Evolutionary conservation across 768 basidiomycete species (phyloP), one percentile per base, ranked within the genome.

Genomic region (Mycena galopus): DNA sequence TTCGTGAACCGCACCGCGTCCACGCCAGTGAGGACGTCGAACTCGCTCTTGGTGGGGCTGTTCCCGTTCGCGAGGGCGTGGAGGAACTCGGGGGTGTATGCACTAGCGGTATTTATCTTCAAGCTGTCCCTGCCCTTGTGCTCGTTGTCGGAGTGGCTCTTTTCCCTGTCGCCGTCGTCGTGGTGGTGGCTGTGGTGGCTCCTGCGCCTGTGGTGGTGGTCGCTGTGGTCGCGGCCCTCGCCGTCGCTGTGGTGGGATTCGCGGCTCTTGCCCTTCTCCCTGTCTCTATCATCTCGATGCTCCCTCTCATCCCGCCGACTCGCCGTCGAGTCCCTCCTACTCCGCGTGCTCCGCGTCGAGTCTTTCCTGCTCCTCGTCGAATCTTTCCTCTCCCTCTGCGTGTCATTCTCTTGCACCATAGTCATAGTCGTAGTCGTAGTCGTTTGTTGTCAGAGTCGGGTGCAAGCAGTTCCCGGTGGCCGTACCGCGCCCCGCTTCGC

Each of bases 81-180:
- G 42, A 67, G 44, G 47, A 67, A 60, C 19, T 67, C 66, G 66
- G 66, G 66, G 6, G 32, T 50, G 58, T 66, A 66, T n/a, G 56
- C 56, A 37, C 11, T 16, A 16, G n/a, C 44, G 44, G 44, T 19
- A 21, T 47, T n/a, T 19, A n/a, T 8, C 8, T 47, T 47, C n/a
- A n/a, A n/a, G n/a, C n/a, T n/a, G n/a, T n/a, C n/a, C 44, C n/a
- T 39, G 39, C 14, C 44, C 8, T 47, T 19, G 44, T 16, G 39
- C 39, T 47, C 44, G 21, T n/a, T 23, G 44, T 47, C 21, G 21
- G 21, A n/a, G 44, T 21, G 19, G 44, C n/a, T 19, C 44, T n/a
- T n/a, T 8, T 47, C 21, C 16, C n/a, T 16, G 42, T 44, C 42
- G 42, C 42, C 16, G 42, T 19, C 17, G 16, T 44, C n/a, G 21